Base-by-base conservation (phyloP, 176 grass and related monocot genomes). In the Lolium multiflorum region DNA sequence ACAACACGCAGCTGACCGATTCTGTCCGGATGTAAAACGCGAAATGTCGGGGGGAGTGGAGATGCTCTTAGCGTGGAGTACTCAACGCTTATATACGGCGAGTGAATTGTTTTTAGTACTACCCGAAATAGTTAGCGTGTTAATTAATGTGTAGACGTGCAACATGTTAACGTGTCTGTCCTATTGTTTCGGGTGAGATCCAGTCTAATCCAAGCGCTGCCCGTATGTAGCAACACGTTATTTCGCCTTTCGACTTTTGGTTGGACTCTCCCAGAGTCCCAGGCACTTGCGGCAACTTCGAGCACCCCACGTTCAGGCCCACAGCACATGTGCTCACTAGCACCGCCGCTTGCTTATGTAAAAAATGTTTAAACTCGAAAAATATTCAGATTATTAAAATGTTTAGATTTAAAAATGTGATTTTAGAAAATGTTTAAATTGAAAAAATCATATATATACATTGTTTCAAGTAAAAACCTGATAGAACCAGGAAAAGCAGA, bases 211-310 rank as follows among this genome's bases (percentile, higher is more conserved):
- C 35, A 39, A 16, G 4, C 47, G 12, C 11, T 31, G 20, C 49
- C 49, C 77, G 39, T 18, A 0, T 14, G 18, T 14, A 28, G 41
- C 59, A 81, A 70, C 43, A 77, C 26, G 31, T 51, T 0, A 65
- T 35, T 89, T 77, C 7, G 44, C 66, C 66, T 72, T 81, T 20
- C 28, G 52, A 18, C 44, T 72, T 81, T 20, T 28, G 28, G 37
- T 11, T 61, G n/a, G 59, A 24, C 21, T 22, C 59, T 5, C 3
- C 21, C 59, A 24, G n/a, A n/a, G 1, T 28, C 28, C 28, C 28
- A 28, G 28, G 1, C 28, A 28, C 28, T 28, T 28, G 28, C 28
- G 28, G 28, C 28, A 28, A 28, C 28, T 28, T 28, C 28, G 28
- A 28, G 28, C 28, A 28, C 28, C 28, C 28, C 9, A 3, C 4